Conservation (phyloP, 257 asterid species). For the Oldenlandia corymbosa region DNA sequence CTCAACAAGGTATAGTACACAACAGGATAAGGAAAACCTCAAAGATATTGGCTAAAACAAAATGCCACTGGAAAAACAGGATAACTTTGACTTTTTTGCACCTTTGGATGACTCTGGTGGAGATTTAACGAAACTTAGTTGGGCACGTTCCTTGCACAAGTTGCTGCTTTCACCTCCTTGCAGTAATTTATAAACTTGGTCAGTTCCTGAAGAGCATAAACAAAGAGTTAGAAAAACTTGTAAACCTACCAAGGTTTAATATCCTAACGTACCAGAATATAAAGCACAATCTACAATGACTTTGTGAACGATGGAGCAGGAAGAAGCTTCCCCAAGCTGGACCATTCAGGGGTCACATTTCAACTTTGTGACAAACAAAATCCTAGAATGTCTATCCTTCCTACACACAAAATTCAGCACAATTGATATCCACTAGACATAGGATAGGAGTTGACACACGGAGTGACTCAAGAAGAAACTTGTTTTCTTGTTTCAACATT, state of each 20-base stretch:
- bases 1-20: neutral
- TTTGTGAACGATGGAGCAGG: neutral
- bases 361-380: no score
- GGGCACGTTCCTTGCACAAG: conserved; percentile 92
- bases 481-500: no score
- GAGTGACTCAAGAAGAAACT: no score
- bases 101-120: conserved; percentile 38
- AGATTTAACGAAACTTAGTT: conserved; percentile 56
- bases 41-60: neutral
- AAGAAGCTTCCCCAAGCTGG: no score
- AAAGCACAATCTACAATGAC: neutral
- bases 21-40: neutral
- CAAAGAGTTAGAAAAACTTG: conserved; percentile 1
- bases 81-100: conserved; percentile 35
- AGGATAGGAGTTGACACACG: no score
- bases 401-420: no score
- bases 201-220: conserved; percentile 26
- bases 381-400: no score
- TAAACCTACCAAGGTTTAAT: neutral
- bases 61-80: neutral
- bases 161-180: conserved; percentile 57
- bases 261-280: neutral
- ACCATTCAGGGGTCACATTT: no score
- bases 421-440: no score
- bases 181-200: conserved; percentile 47